Evolutionary conservation across 2,329 filamentous ascomycete species (phyloP), one percentile per base, ranked within the genome.

Genomic region (Plenodomus lindquistii): DNA sequence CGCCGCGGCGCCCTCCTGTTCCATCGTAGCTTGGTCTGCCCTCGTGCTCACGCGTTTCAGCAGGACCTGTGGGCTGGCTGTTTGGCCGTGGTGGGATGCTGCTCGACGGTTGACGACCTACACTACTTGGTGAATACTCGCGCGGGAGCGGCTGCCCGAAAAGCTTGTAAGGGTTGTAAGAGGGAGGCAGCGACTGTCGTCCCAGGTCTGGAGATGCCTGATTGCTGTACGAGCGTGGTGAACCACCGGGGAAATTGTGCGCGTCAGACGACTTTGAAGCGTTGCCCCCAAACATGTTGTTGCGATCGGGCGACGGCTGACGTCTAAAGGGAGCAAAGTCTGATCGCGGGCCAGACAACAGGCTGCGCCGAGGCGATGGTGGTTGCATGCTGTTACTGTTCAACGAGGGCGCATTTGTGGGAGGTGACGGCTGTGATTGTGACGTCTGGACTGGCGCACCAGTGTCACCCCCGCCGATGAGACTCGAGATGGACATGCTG

Each of bases 401-500:
- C 19, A 66, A 60, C 27, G 70, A 66, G 11, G 73, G 71, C 35
- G 73, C 69, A 57, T 65, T 65, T 21, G 64, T 60, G 41, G 69
- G 57, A 46, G 79, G 78, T 51, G 77, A 76, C 57, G 79, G 76
- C 51, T 81, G 76, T 41, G 77, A 72, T 49, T 81, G 76, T 44
- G 65, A 72, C 50, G 60, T 53, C 50, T 66, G 66, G 37, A 52
- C 43, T 69, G 70, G 42, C 71, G 68, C 54, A 66, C 71, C 62
- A 68, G 71, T 63, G 77, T 76, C 70, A 79, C 78, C 67, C 71
- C 70, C 77, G 50, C 85, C 86, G 50, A 89, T 80, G 72, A 89
- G 82, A 37, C 85, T 85, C n/a, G 85, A 87, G 70, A 89, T 88
- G 39, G 86, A 87, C 85, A 89, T 88, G 72, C 83, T 85, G 63